These are phyloP conservation scores for Zopfia rhizophila DNA, from an alignment of 2,329 filamentous ascomycete genomes.

Conservation along the genomic window DNA sequence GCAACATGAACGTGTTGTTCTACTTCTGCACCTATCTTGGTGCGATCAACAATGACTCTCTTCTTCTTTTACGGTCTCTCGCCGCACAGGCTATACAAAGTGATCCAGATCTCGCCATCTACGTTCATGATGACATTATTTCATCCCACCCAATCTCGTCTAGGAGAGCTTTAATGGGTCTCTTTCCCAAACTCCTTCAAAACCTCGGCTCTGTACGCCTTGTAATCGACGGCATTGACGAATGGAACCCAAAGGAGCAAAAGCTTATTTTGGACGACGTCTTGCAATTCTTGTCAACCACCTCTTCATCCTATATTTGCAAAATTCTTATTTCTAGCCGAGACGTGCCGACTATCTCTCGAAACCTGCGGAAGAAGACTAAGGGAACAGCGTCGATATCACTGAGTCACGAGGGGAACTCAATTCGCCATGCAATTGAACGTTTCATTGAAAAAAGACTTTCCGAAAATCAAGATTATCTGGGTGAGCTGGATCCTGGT, in stretches of 20 bases:
- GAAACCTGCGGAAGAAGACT: constrained; percentile 9
- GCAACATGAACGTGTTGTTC: constrained; percentile 14
- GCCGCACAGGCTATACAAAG: constrained; percentile 19
- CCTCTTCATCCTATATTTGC: constrained; percentile 11
- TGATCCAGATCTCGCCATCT: constrained; percentile 17
- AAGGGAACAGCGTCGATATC: constrained; percentile 8
- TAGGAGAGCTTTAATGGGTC: constrained; percentile 13
- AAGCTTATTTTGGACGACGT: constrained; percentile 15
- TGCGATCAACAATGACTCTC: constrained; percentile 1
- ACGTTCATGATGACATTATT: constrained; percentile 12
- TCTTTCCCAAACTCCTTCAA: constrained; percentile 19
- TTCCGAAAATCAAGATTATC: constrained; percentile 11
- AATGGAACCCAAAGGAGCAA: constrained; percentile 13
- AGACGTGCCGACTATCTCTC: constrained; percentile 9
- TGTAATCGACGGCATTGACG: constrained; percentile 27
- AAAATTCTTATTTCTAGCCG: constrained; percentile 22
- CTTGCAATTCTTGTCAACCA: constrained; percentile 5
- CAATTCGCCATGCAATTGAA: constrained; percentile 11
- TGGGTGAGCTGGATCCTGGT: constrained; percentile 19
- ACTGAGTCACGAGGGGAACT: constrained; percentile 12
- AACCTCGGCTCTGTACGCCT: constrained; percentile 18
- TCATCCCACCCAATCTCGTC: constrained; percentile 8
- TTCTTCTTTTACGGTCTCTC: constrained; percentile 13
- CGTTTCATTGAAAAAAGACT: constrained; percentile 19
- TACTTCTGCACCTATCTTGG: constrained; percentile 22